Evolutionary conservation across 2,329 filamentous ascomycete genomes (phyloP).

Genomic region (Curvularia spicifera): DNA sequence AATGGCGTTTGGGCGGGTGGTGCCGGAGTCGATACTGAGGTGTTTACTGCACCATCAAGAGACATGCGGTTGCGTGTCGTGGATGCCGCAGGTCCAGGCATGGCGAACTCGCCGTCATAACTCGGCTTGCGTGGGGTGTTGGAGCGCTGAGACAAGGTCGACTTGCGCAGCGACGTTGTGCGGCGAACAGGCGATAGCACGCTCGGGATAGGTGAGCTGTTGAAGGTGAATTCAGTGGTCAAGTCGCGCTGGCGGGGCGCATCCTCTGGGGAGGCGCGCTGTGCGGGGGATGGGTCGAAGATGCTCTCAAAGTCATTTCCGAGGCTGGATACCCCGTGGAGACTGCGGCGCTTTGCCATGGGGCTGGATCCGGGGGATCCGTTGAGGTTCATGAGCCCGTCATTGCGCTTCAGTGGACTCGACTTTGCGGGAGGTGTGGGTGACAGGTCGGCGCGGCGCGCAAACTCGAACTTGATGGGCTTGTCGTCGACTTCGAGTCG

Average conservation of each 20-base stretch:
- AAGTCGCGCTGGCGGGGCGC: constrained; percentile 37
- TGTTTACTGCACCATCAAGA: constrained; percentile 75
- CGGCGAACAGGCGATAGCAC: constrained; percentile 44
- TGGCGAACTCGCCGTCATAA: constrained; percentile 58
- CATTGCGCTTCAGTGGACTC: constrained; percentile 90
- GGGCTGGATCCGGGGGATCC: constrained; percentile 80
- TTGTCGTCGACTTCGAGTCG: constrained; percentile 51
- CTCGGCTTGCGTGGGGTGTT: constrained; percentile 49
- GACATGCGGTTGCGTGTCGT: constrained; percentile 74
- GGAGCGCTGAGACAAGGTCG: constrained; percentile 81
- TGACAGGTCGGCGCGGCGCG: constrained; percentile 37
- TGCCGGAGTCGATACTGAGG: constrained; percentile 56
- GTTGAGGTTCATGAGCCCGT: constrained; percentile 87
- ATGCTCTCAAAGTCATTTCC: constrained; percentile 70
- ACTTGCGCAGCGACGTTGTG: constrained; percentile 80
- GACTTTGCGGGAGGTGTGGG: constrained; percentile 64
- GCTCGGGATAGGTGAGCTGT: constrained; percentile 43
- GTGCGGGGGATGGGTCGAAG: constrained; percentile 66
- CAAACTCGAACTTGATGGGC: constrained; percentile 57
- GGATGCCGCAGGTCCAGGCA: constrained; percentile 60
- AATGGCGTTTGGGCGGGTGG: constrained; percentile 70
- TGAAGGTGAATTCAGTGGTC: constrained; percentile 41
- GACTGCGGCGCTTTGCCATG: constrained; percentile 86
- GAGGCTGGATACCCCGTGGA: constrained; percentile 73
- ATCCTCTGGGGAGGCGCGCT: constrained; percentile 29